Conservation (phyloP, 768 basidiomycete genomes). For the Fomitopsis pulvina region DNA sequence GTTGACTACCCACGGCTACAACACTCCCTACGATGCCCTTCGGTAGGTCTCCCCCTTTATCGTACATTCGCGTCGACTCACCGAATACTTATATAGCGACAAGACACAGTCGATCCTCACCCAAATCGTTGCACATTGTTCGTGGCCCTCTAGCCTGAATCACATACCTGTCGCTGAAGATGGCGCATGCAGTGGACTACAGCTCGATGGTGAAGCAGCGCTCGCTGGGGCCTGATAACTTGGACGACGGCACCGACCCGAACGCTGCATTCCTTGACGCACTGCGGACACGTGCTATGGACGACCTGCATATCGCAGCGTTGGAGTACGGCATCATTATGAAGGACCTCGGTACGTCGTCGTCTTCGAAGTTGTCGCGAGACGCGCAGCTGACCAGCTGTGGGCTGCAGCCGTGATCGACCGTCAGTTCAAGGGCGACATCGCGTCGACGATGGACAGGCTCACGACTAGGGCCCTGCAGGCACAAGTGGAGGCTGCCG, state of each 20-base stretch:
- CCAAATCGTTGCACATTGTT: constrained; percentile 77
- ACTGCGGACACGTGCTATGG: constrained; percentile 76
- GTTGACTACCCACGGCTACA: constrained; percentile 79
- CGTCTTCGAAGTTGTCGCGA: not conserved
- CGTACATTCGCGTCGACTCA: not conserved
- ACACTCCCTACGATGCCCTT: constrained; percentile 74
- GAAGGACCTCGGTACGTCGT: constrained; percentile 64
- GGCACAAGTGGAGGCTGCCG: constrained; percentile 83
- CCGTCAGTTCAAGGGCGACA: constrained; percentile 85
- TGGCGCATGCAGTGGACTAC: constrained; percentile 36
- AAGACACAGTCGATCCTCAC: constrained; percentile 86
- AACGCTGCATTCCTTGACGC: constrained; percentile 80
- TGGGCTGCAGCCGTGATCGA: constrained; percentile 67
- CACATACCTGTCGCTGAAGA: not conserved
- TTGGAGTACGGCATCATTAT: constrained; percentile 79
- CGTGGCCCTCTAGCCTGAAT: constrained; percentile 29
- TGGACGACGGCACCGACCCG: constrained; percentile 63
- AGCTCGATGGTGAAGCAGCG: constrained; percentile 72
- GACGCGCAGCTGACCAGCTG: too few relatives aligned
- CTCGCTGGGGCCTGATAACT: constrained; percentile 66
- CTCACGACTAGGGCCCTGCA: constrained; percentile 78
- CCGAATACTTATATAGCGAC: constrained; percentile 31
- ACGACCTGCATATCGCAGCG: constrained; percentile 77
- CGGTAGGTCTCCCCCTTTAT: constrained; percentile 16
- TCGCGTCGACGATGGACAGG: constrained; percentile 80